Evolutionary conservation across 1,284 basidiomycete species (phyloP).

Genomic region (Polyporus tsugae): DNA sequence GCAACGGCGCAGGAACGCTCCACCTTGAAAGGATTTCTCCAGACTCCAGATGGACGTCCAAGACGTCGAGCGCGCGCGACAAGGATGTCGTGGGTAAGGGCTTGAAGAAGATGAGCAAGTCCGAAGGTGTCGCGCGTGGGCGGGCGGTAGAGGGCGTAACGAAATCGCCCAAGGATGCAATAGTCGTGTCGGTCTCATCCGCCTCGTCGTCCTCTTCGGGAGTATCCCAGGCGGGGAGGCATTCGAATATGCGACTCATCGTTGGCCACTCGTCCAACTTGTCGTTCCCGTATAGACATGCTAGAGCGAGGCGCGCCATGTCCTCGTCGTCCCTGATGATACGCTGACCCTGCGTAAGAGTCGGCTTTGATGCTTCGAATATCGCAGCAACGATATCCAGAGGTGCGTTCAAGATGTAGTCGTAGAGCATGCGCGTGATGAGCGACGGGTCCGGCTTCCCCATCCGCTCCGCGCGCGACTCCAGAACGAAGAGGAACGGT

Average conservation of each 20-base stretch:
- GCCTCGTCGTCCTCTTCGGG: constrained; percentile 63
- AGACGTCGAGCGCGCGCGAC: constrained; percentile 84
- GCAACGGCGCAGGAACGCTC: constrained; percentile 80
- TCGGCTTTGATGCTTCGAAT: constrained; percentile 92
- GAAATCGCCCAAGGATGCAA: constrained; percentile 81
- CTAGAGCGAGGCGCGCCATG: constrained; percentile 84
- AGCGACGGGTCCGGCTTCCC: constrained; percentile 74
- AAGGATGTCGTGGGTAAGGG: constrained; percentile 78
- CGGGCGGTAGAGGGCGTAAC: constrained; percentile 76
- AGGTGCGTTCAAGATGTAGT: constrained; percentile 76
- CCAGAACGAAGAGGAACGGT: constrained; percentile 91
- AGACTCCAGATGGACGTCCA: constrained; percentile 93
- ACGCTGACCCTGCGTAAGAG: constrained; percentile 71
- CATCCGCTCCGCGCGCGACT: constrained; percentile 83
- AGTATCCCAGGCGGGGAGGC: constrained; percentile 89
- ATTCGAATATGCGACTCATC: constrained; percentile 94
- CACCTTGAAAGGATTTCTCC: constrained; percentile 91
- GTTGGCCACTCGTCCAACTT: constrained; percentile 76
- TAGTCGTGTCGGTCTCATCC: constrained; percentile 81
- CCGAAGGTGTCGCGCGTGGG: constrained; percentile 66
- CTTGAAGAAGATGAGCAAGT: constrained; percentile 84
- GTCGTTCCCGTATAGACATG: constrained; percentile 88
- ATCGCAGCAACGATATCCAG: constrained; percentile 76
- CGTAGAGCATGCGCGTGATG: constrained; percentile 71
- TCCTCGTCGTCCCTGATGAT: constrained; percentile 85